Conservation (phyloP, 2,329 filamentous ascomycete species). For the Teratosphaeria zuluensis region DNA sequence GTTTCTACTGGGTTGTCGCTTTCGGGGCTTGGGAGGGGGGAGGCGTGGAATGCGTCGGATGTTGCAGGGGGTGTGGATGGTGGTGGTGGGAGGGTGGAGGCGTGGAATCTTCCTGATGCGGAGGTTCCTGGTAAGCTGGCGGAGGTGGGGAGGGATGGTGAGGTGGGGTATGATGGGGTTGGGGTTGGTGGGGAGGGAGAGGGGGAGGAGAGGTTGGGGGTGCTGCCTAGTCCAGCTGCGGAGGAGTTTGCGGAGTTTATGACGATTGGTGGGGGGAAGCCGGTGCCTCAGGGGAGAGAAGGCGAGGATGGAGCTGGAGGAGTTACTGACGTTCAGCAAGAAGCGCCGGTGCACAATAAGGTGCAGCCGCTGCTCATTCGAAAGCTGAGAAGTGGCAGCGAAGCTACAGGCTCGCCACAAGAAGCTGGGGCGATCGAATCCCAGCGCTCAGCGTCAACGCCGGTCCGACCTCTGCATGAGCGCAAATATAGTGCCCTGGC, state of each 20-base stretch:
- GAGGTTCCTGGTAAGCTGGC: slow-evolving; percentile 10
- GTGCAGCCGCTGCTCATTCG: neutral
- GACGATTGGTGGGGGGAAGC: neutral
- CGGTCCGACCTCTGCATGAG: slow-evolving; percentile 7
- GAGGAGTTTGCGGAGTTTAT: neutral
- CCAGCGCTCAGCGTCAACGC: neutral
- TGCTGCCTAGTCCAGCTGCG: slow-evolving; percentile 21
- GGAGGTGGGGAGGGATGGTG: neutral
- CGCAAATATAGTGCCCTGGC: slow-evolving; percentile 17
- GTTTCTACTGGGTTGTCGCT: neutral
- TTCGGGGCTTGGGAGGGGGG: slow-evolving; percentile 3
- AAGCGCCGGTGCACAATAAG: neutral
- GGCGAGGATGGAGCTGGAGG: neutral
- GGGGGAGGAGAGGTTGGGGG: slow-evolving; percentile 15
- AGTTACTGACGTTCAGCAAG: neutral
- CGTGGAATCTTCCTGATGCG: slow-evolving; percentile 17
- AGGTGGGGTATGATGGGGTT: neutral
- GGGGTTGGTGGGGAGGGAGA: neutral
- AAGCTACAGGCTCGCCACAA: neutral
- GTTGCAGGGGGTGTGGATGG: neutral
- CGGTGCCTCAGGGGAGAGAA: too few species aligned
- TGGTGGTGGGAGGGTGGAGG: slow-evolving; percentile 8
- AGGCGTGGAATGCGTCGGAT: slow-evolving; percentile 12
- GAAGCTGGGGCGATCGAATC: neutral
- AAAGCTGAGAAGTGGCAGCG: neutral